Base-by-base conservation (phyloP, 2,329 filamentous ascomycete genomes). In the Aspergillus tamarii region DNA sequence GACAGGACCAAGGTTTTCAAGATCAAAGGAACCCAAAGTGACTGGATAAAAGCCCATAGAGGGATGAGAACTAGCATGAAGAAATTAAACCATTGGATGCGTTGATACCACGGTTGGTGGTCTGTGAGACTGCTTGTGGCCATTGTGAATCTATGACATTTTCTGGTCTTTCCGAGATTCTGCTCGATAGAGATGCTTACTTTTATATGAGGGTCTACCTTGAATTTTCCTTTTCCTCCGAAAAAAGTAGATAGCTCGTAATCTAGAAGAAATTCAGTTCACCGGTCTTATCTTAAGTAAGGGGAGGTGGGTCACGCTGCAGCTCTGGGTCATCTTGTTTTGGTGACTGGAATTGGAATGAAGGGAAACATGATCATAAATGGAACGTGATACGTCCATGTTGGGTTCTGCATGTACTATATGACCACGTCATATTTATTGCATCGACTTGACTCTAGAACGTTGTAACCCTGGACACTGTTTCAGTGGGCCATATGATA, bases 41-140 rank as follows among this genome's bases (percentile, higher is more conserved):
- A 45, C 28, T 45, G 34, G 32, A 56, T 28, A 11, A 54, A 54
- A 6, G 60, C 55, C 6, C 23, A 23, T 2, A 64, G 34, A 8
- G 62, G 62, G 16, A 64, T 60, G 10, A 39, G 43, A 11, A 64
- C 34, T 12, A 64, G 26, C 26, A 60, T 57, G 14, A 53, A 57
- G n/a, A 57, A 46, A 34, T 64, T 64, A 23, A 60, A 60, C 57
- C 57, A 60, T 52, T 30, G 30, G 12, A 63, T 46, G 16, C 46
- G 46, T 57, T 57, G 21, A 50, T 50, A 28, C 46, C 46, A 50
- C 46, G n/a, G 46, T 50, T 50, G 46, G 46, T 50, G 46, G 46
- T 19, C 23, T 50, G 46, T 19, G 23, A 50, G 23, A 14, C 11
- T 16, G 14, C 23, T 16, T 26, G 23, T 19, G 16, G 23, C 23